These are phyloP conservation scores for Podospora bellae-mahoneyi DNA, from an alignment of 495 filamentous ascomycete genomes.

Conservation along the genomic window DNA sequence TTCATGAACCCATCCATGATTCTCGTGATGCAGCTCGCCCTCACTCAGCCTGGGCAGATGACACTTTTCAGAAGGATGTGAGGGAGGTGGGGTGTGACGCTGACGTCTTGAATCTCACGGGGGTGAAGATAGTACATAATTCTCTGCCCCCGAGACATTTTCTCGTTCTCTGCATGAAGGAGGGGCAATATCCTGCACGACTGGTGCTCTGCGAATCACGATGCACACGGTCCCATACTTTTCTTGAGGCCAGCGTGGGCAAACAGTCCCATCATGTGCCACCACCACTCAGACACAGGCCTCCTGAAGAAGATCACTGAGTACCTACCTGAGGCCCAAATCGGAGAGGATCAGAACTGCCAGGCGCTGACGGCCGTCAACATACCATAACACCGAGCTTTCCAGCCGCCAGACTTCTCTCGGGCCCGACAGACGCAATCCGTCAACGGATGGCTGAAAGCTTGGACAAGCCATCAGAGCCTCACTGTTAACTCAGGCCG, in stretches of 20 bases:
- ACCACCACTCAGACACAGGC: background rate
- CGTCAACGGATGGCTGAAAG: background rate
- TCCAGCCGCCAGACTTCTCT: conserved; percentile 10
- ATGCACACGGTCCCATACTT: background rate
- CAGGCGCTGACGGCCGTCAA: conserved; percentile 4
- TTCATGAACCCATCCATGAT: background rate
- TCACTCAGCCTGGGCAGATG: background rate
- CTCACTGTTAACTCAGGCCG: conserved; percentile 18
- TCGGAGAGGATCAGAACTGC: background rate
- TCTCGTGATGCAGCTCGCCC: conserved; percentile 6
- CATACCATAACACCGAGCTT: background rate
- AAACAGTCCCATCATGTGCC: background rate
- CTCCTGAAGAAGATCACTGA: background rate
- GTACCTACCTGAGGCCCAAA: too few relatives aligned
- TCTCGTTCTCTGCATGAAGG: background rate
- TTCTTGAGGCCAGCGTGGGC: background rate
- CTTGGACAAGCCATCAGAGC: conserved; percentile 7
- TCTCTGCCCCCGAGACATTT: background rate
- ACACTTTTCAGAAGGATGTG: background rate
- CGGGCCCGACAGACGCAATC: background rate
- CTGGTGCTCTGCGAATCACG: background rate
- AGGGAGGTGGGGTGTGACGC: conserved; percentile 4
- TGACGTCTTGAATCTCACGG: background rate
- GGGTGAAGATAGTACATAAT: background rate
- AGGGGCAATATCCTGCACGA: background rate